Percentiles rank a stretch among this genome's conserved stretches.
Evolutionary conservation across 441 rosid genomes (phyloP).

Genomic region (Viola pubescens): DNA sequence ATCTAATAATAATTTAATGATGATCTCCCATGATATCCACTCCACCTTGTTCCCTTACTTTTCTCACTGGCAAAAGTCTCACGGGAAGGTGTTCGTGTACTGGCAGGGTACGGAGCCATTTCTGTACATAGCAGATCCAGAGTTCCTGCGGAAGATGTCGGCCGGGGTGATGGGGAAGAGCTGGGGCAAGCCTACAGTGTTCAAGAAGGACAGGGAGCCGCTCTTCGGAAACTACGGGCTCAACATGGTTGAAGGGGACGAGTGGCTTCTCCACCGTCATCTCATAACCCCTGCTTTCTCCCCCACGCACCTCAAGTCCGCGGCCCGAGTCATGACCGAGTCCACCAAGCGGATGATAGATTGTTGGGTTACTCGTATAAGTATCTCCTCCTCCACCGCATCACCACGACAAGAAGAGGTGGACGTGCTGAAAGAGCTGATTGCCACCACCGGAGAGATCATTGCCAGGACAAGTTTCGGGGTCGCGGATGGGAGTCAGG

Average conservation of each 20-base stretch:
- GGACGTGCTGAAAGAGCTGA: slow-evolving; percentile 66
- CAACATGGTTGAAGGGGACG: slow-evolving; percentile 88
- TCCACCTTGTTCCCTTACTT: slow-evolving; percentile 28
- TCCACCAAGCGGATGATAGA: slow-evolving; percentile 64
- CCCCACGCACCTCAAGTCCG: slow-evolving; percentile 63
- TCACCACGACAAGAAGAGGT: slow-evolving; percentile 26
- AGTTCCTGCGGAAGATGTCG: slow-evolving; percentile 65
- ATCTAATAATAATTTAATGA: no score
- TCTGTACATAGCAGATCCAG: slow-evolving; percentile 84
- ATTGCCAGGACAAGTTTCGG: slow-evolving; percentile 87
- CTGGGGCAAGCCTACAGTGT: slow-evolving; percentile 92
- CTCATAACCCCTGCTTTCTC: slow-evolving; percentile 85
- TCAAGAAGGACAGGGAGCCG: slow-evolving; percentile 77
- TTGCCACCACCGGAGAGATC: slow-evolving; percentile 69
- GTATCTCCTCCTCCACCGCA: slow-evolving; percentile 24
- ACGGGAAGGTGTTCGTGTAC: slow-evolving; percentile 63
- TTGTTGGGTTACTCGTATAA: slow-evolving; percentile 30
- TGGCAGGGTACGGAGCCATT: slow-evolving; percentile 97
- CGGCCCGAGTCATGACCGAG: slow-evolving; percentile 52
- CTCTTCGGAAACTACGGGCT: slow-evolving; percentile 81
- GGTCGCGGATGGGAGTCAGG: slow-evolving; percentile 50
- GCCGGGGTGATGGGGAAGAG: slow-evolving; percentile 79
- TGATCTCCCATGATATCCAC: slow-evolving; percentile 31
- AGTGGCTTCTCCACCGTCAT: slow-evolving; percentile 92
- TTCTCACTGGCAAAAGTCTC: slow-evolving; percentile 23